phyloP scores from a whole-genome alignment of 176 grass and related monocot species.

The Aegilops longissima region DNA sequence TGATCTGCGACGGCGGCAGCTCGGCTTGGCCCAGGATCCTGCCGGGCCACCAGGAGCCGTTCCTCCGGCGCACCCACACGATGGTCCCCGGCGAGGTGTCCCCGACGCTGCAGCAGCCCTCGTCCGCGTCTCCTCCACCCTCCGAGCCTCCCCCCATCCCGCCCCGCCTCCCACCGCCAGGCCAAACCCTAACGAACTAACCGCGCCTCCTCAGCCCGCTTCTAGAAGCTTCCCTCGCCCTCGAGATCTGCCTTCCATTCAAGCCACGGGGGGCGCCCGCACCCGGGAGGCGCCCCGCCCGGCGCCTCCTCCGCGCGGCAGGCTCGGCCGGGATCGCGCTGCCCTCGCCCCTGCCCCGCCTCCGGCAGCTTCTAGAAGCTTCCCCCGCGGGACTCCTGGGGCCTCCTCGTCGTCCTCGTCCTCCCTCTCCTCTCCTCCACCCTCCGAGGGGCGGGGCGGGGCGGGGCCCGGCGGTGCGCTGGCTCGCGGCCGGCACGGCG shows the following conservation, averaged over 20 bases:
- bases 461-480: conserved; percentile 9
- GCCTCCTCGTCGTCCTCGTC: background rate
- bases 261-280: conserved; percentile 45
- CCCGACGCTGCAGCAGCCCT: conserved; percentile 51
- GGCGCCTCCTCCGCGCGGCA: conserved; percentile 15
- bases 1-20: conserved; percentile 87
- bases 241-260: conserved; percentile 66
- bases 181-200: conserved; percentile 42
- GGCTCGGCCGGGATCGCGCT: conserved; percentile 34
- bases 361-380: conserved; percentile 38
- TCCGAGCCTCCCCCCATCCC: conserved; percentile 60
- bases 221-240: conserved; percentile 45
- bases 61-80: conserved; percentile 96
- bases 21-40: conserved; percentile 86
- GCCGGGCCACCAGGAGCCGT: conserved; percentile 98
- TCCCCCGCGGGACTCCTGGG: background rate
- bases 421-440: background rate
- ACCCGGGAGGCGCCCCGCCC: conserved; percentile 32
- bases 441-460: background rate
- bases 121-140: conserved; percentile 52
- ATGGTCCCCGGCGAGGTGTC: conserved; percentile 88
- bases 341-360: conserved; percentile 4
- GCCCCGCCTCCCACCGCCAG: conserved; percentile 33
- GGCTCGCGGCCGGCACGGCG: conserved; percentile 39
- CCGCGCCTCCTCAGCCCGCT: conserved; percentile 40